Base-by-base conservation (phyloP, 2,329 filamentous ascomycete species). In the Pestalotiopsis sp. region DNA sequence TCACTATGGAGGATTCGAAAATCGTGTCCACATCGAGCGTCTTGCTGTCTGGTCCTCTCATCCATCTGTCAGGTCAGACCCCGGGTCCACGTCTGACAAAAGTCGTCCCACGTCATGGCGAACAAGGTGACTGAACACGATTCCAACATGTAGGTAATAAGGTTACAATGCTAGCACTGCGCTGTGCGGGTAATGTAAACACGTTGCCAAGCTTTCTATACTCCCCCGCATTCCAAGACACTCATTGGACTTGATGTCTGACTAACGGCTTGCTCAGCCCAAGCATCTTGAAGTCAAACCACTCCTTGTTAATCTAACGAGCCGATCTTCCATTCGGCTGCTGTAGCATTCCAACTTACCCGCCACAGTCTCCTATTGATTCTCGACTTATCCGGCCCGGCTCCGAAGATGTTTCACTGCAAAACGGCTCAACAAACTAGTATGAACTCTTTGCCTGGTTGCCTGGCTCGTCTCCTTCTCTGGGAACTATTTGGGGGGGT, bases 191-290 rank as follows among this genome's bases (percentile, higher is more conserved):
- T 23, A 25, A 36, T 36, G 31, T 36, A 45, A 38, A 49, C 5
- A 7, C 17, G 20, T 12, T 39, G 41, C 62, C 62, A 64, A 64
- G 62, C 62, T 64, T 64, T 31, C 20, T 64, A 64, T 64, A 64
- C 38, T 52, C 62, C 25, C 14, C 17, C 62, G 59, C 59, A 13
- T 12, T 23, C n/a, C n/a, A 52, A 23, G 39, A n/a, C 23, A 49
- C n/a, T 14, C 20, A 64, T 12, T 39, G n/a, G 25, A 52, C 60
- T 20, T 64, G 31, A 36, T 36, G 31, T 36, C 31, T 36, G 31
- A 12, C 14, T 23, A 31, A 49, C 62, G 61, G 61, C 62, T 49
- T 23, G 9, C 11, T 64, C 62, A 39, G 62, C n/a, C 31, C 39
- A 9, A 52, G 38, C 23, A 60, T 23, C 14, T 11, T 9, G 56